Evolutionary conservation across 1,284 basidiomycete genomes (phyloP), one percentile per base, ranked within the genome.

Genomic region (Bondarzewia mesenterica): DNA sequence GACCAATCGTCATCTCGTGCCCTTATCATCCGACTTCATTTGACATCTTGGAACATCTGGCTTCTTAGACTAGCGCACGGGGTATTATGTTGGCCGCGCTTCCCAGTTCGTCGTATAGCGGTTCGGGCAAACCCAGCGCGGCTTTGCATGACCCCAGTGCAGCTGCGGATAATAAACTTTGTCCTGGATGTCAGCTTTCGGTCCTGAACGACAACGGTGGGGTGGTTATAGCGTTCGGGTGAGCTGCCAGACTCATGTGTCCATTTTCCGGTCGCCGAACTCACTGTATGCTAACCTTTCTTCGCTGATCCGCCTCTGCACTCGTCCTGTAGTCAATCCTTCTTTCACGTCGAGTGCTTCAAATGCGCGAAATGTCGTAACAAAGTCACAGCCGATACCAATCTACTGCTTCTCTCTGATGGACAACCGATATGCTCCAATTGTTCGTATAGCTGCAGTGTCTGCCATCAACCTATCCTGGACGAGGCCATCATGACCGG

Each of bases 401-500:
- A 97, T 68, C 78, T 99, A 20, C 79, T 99, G 21, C 74, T 99
- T 8, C 83, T 99, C 44, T 94, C 93, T 25, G 95, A 99, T 65
- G 95, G 95, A 18, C 93, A 89, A 32, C 95, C 96, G 29, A 93
- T 99, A 47, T 99, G 95, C 64, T 88, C 92, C 21, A 88, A 93
- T 58, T 99, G 95, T 74, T 95, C 93, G 10, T 99, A 99, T 71
- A 89, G 83, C 60, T 97, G 93, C 74, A 93, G 87, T 62, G 85
- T 95, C 50, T 97, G 93, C 71, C 83, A 84, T 45, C 79, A 82
- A 46, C 89, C 91, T 37, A 96, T 97, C 58, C 85, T 93, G 47
- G 93, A 97, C 69, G 93, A 97, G 64, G 94, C 94, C 15, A 97
- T 98, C 68, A 96, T 98, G 89, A 95, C 95, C 12, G 93, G 95